Evolutionary conservation across 116 monocot genomes (phyloP), one percentile per base, ranked within the genome.

Genomic region (Phalaenopsis hybrid): DNA sequence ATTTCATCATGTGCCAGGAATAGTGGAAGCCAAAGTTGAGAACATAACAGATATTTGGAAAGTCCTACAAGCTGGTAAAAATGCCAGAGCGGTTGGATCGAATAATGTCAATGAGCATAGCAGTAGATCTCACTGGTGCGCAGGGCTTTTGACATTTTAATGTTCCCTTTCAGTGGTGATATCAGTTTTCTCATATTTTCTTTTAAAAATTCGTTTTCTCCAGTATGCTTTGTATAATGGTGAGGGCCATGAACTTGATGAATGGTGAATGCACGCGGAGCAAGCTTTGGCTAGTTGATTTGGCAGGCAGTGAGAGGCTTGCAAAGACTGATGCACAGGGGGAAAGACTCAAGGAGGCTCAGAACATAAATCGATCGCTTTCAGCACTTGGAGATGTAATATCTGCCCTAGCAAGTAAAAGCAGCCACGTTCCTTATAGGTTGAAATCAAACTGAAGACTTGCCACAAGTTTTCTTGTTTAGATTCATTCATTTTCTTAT

Each of bases 31-130:
- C 5, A 85, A 87, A 67, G 94, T 96, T 57, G 89, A 82, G 81
- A 93, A 82, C 83, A 90, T 89, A 67, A 88, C 87, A 78, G 92
- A 93, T 81, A 94, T 87, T 8, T 96, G 94, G 96, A 82, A 92
- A 84, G 92, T 96, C 7, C 76, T 96, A 78, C 88, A 88, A 84
- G 89, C 81, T 67, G 96, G 96, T 65, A 93, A 92, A 78, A 96
- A 87, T 85, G 92, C 92, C 0, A 89, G 96, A 81, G 89, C 89
- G 25, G 96, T 96, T 78, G 96, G 96, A 12, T 96, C 96, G 17
- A 96, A 93, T 67, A 96, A 96, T 82, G 85, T 96, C 6, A 96
- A 96, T 78, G 96, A 96, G 80, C 93, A 92, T 75, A 96, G 94
- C 79, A 96, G 93, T 83, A 88, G 96, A 34, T 96, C 96, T 74